Conservation (phyloP, 164 flowering plant species). For the Vitis rotundifolia region DNA sequence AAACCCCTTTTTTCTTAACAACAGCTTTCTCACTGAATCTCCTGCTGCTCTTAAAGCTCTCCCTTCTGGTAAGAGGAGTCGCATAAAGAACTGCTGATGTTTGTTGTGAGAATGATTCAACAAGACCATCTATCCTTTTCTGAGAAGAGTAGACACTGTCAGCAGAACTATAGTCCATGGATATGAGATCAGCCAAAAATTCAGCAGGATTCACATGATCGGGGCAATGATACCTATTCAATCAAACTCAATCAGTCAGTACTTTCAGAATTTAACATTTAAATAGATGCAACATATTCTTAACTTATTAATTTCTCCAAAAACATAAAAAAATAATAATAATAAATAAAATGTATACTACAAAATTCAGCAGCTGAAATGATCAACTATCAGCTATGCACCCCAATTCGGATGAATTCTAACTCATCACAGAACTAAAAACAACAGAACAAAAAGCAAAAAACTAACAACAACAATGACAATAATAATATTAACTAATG, state of each 20-base stretch:
- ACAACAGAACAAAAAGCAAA: no score
- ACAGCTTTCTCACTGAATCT: conserved; percentile 30
- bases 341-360: no score
- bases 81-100: conserved; percentile 56
- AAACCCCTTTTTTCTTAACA: conserved; percentile 55
- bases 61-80: conserved; percentile 44
- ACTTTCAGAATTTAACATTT: background rate
- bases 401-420: no score
- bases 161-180: conserved; percentile 85
- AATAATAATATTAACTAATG: no score
- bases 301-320: no score
- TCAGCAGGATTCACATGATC: conserved; percentile 97
- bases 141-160: conserved; percentile 76
- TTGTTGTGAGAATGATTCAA: conserved; percentile 67
- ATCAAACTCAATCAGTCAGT: background rate
- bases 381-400: no score
- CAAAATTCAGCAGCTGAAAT: no score
- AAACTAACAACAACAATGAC: no score
- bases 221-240: conserved; percentile 78
- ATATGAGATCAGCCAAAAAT: conserved; percentile 96
- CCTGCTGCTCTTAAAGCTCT: conserved; percentile 16
- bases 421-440: no score
- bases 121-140: conserved; percentile 83
- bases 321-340: no score
- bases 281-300: no score